These are phyloP conservation scores for Arthrocladium fulminans DNA, from an alignment of 2,329 filamentous ascomycete species.

Conservation along the genomic window DNA sequence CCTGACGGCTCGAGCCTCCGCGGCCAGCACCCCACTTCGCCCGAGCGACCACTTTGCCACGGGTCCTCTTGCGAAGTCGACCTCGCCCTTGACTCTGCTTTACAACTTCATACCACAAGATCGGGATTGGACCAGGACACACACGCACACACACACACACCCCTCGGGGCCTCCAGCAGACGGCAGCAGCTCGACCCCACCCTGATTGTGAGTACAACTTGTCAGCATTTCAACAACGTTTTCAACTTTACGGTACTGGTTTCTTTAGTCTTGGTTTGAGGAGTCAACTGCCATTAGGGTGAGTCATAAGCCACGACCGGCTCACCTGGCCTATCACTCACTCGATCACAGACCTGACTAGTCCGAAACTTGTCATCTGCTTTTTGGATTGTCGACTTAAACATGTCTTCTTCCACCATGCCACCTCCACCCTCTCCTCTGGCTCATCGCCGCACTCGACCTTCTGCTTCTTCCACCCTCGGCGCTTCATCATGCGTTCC, in stretches of 20 bases:
- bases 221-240: slow-evolving; percentile 9
- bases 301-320: slow-evolving; percentile 9
- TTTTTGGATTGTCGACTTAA: slow-evolving; percentile 5
- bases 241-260: slow-evolving; percentile 10
- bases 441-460: slow-evolving; percentile 23
- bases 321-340: slow-evolving; percentile 8
- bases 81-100: neutral
- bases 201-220: slow-evolving; percentile 6
- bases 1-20: slow-evolving; percentile 1
- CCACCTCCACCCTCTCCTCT: slow-evolving; percentile 17
- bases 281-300: slow-evolving; percentile 9
- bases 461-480: slow-evolving; percentile 17
- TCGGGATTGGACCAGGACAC: neutral
- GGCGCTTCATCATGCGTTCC: slow-evolving; percentile 22
- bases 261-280: slow-evolving; percentile 2
- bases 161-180: neutral
- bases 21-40: slow-evolving; percentile 1
- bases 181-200: neutral
- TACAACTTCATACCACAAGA: slow-evolving; percentile 4
- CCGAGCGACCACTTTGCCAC: slow-evolving; percentile 5
- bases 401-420: slow-evolving; percentile 12
- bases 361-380: slow-evolving; percentile 5
- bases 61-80: neutral
- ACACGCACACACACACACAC: neutral
- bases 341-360: slow-evolving; percentile 2